Evolutionary conservation across 1,284 basidiomycete species (phyloP).

Genomic region (Gastroboletus turbinatus): DNA sequence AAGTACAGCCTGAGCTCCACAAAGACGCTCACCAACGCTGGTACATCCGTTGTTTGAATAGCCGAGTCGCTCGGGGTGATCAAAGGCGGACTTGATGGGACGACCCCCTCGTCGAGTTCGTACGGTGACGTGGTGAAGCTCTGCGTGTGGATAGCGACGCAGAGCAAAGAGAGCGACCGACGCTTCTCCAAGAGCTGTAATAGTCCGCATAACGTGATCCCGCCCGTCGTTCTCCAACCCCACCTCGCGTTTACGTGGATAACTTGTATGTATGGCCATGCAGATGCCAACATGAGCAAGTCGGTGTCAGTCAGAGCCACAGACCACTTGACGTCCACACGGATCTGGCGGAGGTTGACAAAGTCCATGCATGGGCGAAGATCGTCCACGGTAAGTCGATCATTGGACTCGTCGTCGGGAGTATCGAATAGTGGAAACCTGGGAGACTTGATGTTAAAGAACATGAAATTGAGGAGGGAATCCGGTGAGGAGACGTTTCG

Average conservation of each 20-base stretch:
- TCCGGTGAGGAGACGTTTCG: background rate
- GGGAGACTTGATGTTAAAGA: background rate
- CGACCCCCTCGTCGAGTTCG: background rate
- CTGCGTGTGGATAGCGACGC: background rate
- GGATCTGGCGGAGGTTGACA: background rate
- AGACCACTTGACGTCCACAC: background rate
- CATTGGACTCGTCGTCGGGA: background rate
- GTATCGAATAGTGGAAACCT: background rate
- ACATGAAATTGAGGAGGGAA: background rate
- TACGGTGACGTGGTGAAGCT: background rate
- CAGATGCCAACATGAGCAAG: background rate
- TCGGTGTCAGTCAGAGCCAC: background rate
- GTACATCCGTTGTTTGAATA: background rate
- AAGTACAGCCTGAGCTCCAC: background rate
- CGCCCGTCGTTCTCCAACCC: constrained; percentile 1
- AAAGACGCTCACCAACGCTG: background rate
- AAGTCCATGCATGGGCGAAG: background rate
- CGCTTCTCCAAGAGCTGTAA: background rate
- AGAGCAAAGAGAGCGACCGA: background rate
- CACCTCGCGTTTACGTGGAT: background rate
- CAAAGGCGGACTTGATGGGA: background rate
- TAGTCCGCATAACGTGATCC: constrained; percentile 1
- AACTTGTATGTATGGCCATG: background rate
- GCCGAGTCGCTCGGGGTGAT: background rate
- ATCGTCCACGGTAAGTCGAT: background rate